Percentiles rank a stretch among this genome's conserved stretches.
Evolutionary conservation across 495 filamentous ascomycete species (phyloP).

Genomic region (Schizothecium vesticola): DNA sequence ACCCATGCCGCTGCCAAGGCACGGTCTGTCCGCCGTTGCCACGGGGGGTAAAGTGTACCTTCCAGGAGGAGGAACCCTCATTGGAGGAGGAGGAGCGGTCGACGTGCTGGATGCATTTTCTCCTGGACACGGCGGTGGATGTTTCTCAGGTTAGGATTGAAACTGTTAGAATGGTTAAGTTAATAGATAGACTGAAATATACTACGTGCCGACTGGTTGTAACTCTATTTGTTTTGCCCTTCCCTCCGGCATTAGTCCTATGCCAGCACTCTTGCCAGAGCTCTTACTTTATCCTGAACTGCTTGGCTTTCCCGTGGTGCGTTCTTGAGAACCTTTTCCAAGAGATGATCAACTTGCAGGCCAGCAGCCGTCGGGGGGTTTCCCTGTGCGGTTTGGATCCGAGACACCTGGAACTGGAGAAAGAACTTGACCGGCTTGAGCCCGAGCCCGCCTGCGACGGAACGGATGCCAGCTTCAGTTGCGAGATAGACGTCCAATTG

Average conservation of each 20-base stretch:
- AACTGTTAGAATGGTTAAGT: background rate
- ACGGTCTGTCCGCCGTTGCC: slow-evolving; percentile 28
- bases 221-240: too few relatives aligned
- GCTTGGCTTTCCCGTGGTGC: slow-evolving; percentile 33
- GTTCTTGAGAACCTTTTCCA: slow-evolving; percentile 46
- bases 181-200: background rate
- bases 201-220: too few relatives aligned
- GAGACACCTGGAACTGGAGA: slow-evolving; percentile 42
- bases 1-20: slow-evolving; percentile 29
- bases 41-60: slow-evolving; percentile 25
- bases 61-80: slow-evolving; percentile 14
- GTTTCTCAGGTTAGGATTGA: background rate
- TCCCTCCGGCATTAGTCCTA: slow-evolving; percentile 13
- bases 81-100: background rate
- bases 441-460: slow-evolving; percentile 37
- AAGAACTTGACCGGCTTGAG: slow-evolving; percentile 50
- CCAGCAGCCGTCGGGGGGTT: slow-evolving; percentile 38
- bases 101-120: slow-evolving; percentile 3
- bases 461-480: slow-evolving; percentile 45
- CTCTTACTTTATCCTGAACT: slow-evolving; percentile 35
- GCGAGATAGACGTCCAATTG: slow-evolving; percentile 43
- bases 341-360: slow-evolving; percentile 40
- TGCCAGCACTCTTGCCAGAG: slow-evolving; percentile 27
- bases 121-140: background rate
- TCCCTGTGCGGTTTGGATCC: slow-evolving; percentile 46